phyloP scores from a whole-genome alignment of 176 grass and related monocot species.

The Bromus sterilis region DNA sequence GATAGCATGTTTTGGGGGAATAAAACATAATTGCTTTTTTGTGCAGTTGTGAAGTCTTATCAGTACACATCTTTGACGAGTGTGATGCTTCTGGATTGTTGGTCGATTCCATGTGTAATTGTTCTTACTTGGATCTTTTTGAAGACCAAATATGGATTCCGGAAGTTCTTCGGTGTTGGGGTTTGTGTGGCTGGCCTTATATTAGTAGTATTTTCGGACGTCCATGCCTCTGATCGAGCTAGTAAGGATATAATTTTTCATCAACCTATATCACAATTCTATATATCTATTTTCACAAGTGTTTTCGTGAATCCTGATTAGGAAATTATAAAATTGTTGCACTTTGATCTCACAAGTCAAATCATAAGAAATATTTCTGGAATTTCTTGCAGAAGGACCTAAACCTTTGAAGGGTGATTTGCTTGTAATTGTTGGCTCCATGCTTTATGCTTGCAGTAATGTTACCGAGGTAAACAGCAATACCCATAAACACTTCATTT shows the following conservation, averaged over 20 bases:
- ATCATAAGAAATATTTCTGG: background rate
- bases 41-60: constrained; percentile 74
- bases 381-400: constrained; percentile 38
- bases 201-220: constrained; percentile 72
- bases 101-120: constrained; percentile 83
- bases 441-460: constrained; percentile 83
- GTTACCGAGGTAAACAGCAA: constrained; percentile 50
- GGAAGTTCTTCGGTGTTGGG: constrained; percentile 53
- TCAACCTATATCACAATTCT: constrained; percentile 4
- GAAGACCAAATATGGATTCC: constrained; percentile 63
- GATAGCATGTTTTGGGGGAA: background rate
- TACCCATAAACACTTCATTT: background rate
- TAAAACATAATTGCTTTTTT: background rate
- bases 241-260: constrained; percentile 32
- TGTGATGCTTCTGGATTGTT: constrained; percentile 82
- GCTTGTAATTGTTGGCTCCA: constrained; percentile 65
- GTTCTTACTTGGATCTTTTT: constrained; percentile 80
- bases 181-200: constrained; percentile 65
- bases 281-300: background rate
- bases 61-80: constrained; percentile 90
- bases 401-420: constrained; percentile 63
- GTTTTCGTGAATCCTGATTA: background rate
- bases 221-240: constrained; percentile 46
- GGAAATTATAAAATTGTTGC: background rate
- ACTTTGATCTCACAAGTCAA: background rate